Evolutionary conservation across 176 grass and related monocot species (phyloP).

Genomic region (Zoysia pacifica): DNA sequence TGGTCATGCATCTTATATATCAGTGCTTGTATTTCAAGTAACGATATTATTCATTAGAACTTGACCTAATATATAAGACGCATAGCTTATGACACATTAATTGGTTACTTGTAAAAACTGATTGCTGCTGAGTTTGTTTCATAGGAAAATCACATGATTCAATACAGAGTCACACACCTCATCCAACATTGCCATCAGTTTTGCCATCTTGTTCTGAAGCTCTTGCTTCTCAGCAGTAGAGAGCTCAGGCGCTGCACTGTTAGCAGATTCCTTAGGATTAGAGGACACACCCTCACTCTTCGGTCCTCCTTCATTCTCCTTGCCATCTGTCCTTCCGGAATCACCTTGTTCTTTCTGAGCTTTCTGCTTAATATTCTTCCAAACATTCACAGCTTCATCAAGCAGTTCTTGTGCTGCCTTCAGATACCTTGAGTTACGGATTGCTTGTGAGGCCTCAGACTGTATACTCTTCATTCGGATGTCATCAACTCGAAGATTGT

Average conservation of each 20-base stretch:
- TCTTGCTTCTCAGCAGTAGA: conserved; percentile 93
- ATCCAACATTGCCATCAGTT: conserved; percentile 91
- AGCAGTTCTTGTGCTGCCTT: conserved; percentile 85
- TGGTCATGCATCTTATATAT: no score
- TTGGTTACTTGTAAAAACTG: neutral
- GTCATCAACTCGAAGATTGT: conserved; percentile 52
- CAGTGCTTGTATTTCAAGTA: no score
- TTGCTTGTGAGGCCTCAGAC: conserved; percentile 50
- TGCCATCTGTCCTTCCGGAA: conserved; percentile 51
- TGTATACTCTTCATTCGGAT: conserved; percentile 61
- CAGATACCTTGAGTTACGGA: conserved; percentile 81
- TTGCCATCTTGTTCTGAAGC: conserved; percentile 94
- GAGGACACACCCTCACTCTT: conserved; percentile 62
- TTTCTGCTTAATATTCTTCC: conserved; percentile 77
- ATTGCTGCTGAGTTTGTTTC: neutral
- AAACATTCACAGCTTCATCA: conserved; percentile 89
- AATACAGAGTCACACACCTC: conserved; percentile 57
- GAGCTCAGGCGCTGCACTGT: conserved; percentile 57
- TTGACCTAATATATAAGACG: conserved; percentile 7
- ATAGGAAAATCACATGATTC: conserved; percentile 6
- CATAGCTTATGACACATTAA: neutral
- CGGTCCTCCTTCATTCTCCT: conserved; percentile 53
- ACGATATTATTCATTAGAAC: neutral
- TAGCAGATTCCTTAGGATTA: conserved; percentile 59
- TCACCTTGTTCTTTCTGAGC: conserved; percentile 59